Conservation (phyloP, 140 eudicot species). For the Flaveria floridana region DNA sequence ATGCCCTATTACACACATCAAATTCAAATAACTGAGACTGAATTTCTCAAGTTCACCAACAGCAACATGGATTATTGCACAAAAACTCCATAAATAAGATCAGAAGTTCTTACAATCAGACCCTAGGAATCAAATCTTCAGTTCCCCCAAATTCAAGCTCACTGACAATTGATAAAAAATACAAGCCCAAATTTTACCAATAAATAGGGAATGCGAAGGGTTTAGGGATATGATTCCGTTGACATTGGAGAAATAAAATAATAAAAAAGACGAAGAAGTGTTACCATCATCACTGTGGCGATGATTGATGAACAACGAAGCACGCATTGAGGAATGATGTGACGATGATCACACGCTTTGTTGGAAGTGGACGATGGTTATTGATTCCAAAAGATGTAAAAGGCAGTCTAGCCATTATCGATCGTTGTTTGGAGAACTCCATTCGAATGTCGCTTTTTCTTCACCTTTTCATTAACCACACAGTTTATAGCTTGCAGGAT, state of each 20-base stretch:
- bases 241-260: background rate
- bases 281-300: slow-evolving; percentile 16
- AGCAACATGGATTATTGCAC: too few species aligned
- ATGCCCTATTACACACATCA: background rate
- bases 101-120: slow-evolving; percentile 4
- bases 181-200: background rate
- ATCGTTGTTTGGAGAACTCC: slow-evolving; percentile 27
- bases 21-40: background rate
- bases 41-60: background rate
- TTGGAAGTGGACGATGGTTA: slow-evolving; percentile 30
- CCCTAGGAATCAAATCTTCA: background rate
- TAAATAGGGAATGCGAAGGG: too few species aligned
- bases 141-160: background rate
- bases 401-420: slow-evolving; percentile 5
- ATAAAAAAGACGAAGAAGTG: background rate
- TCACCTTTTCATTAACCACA: background rate
- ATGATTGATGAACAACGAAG: slow-evolving; percentile 21
- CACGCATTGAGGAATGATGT: too few species aligned
- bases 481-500: slow-evolving; percentile 8
- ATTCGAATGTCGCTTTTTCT: background rate
- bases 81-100: too few species aligned
- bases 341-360: slow-evolving; percentile 14
- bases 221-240: slow-evolving; percentile 12
- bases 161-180: background rate
- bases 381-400: background rate